phyloP scores from a whole-genome alignment of 1,284 basidiomycete genomes.

The Acaromyces ingoldii region DNA sequence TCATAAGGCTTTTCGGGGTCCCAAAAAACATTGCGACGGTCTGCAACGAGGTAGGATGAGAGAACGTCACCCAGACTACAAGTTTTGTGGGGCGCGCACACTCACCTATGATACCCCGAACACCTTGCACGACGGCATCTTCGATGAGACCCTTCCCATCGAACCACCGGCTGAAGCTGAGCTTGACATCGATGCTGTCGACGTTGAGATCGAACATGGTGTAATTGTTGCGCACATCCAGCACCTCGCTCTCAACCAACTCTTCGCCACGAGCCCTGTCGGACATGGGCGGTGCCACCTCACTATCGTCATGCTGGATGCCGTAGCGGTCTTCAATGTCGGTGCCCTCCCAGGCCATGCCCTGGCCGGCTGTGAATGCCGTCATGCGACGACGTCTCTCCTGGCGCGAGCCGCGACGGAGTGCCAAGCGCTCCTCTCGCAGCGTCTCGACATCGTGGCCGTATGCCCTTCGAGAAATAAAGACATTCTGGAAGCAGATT shows the following conservation, averaged over 20 bases:
- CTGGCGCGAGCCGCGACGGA: neutral
- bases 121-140: slow-evolving; percentile 85
- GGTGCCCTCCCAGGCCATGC: slow-evolving; percentile 46
- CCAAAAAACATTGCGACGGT: slow-evolving; percentile 83
- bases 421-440: slow-evolving; percentile 9
- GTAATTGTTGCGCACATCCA: slow-evolving; percentile 39
- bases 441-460: slow-evolving; percentile 37
- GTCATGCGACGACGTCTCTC: slow-evolving; percentile 6
- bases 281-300: slow-evolving; percentile 40
- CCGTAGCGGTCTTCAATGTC: slow-evolving; percentile 36
- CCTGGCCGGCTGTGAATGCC: slow-evolving; percentile 30
- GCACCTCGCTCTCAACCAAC: slow-evolving; percentile 21
- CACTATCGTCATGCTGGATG: slow-evolving; percentile 10
- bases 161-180: slow-evolving; percentile 88
- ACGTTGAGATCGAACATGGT: slow-evolving; percentile 50
- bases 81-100: slow-evolving; percentile 8
- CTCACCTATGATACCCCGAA: slow-evolving; percentile 83
- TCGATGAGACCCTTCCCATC: slow-evolving; percentile 91
- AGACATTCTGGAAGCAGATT: slow-evolving; percentile 95
- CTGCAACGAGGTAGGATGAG: slow-evolving; percentile 54
- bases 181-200: slow-evolving; percentile 89
- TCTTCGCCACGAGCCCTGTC: slow-evolving; percentile 35
- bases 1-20: slow-evolving; percentile 72
- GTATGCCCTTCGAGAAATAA: slow-evolving; percentile 73
- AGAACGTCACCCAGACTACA: neutral